These are phyloP conservation scores for Asterionellopsis glacialis DNA, from an alignment of 108 stramenopile species.

Conservation along the genomic window DNA sequence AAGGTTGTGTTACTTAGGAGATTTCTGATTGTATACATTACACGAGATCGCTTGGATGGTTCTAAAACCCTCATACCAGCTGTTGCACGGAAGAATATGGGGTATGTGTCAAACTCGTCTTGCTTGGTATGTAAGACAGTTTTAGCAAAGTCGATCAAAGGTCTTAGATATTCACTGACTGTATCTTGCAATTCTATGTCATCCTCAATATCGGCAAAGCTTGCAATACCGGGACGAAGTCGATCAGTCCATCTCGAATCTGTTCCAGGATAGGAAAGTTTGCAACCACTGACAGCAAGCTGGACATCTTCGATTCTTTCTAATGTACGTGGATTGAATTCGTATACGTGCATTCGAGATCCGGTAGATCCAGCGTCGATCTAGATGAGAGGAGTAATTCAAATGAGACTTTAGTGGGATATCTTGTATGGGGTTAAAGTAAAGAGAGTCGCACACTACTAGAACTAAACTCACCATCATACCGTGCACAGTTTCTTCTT, in stretches of 20 bases:
- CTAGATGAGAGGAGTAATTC: background rate
- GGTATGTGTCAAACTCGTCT: constrained; percentile 55
- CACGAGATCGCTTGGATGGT: constrained; percentile 30
- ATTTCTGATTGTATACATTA: constrained; percentile 51
- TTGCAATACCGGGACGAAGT: constrained; percentile 69
- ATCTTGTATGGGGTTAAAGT: too few species aligned
- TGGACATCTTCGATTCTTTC: constrained; percentile 30
- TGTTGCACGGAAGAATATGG: constrained; percentile 91
- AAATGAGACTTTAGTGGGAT: too few species aligned
- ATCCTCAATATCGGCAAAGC: constrained; percentile 47
- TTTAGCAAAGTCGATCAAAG: constrained; percentile 81
- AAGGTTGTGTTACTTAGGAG: constrained; percentile 42
- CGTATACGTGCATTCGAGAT: constrained; percentile 85
- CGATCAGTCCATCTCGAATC: constrained; percentile 84
- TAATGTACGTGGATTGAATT: constrained; percentile 67
- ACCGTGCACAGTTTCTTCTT: constrained; percentile 34
- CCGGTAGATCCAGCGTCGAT: constrained; percentile 60
- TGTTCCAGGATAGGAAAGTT: constrained; percentile 65
- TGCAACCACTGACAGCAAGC: constrained; percentile 37
- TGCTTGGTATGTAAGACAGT: constrained; percentile 67
- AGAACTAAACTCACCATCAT: constrained; percentile 36
- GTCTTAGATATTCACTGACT: constrained; percentile 62
- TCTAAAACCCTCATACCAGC: constrained; percentile 87
- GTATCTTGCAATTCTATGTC: constrained; percentile 9
- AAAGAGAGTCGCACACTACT: too few species aligned